Evolutionary conservation across 1,284 basidiomycete genomes (phyloP).

Genomic region (Trametes polyzona): DNA sequence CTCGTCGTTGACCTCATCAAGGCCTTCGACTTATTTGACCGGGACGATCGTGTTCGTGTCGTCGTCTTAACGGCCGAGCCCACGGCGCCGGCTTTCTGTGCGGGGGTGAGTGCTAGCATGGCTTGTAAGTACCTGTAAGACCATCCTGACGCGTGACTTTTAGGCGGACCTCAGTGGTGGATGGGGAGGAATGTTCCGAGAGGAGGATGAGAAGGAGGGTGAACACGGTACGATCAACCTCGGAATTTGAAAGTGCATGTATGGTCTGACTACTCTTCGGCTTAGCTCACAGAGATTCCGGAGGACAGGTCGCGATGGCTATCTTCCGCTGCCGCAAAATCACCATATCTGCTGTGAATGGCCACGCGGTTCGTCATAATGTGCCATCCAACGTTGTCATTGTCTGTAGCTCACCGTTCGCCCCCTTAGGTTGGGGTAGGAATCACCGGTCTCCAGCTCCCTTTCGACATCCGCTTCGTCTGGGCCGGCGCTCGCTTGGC

Average conservation of each 20-base stretch:
- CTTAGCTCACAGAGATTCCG: conserved; percentile 52
- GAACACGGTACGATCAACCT: conserved; percentile 43
- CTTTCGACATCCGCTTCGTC: conserved; percentile 59
- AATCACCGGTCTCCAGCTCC: conserved; percentile 56
- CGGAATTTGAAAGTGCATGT: background rate
- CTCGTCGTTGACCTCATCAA: conserved; percentile 45
- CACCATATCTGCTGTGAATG: conserved; percentile 60
- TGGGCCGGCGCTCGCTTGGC: conserved; percentile 57
- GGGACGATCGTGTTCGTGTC: conserved; percentile 54
- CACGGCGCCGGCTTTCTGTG: conserved; percentile 55
- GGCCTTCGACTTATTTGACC: conserved; percentile 50
- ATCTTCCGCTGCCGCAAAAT: conserved; percentile 60
- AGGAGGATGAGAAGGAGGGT: conserved; percentile 46
- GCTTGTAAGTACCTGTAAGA: too few relatives aligned
- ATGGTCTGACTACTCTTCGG: background rate
- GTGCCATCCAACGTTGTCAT: too few relatives aligned
- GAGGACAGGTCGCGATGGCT: conserved; percentile 50
- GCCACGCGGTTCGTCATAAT: too few relatives aligned
- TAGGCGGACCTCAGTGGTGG: conserved; percentile 51
- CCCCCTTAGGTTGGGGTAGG: conserved; percentile 51
- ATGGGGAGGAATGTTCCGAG: conserved; percentile 23
- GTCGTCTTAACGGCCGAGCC: conserved; percentile 56
- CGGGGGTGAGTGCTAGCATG: conserved; percentile 47
- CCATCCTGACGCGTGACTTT: background rate
- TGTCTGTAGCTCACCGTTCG: conserved; percentile 24